Conservation (phyloP, 1,284 basidiomycete species). For the Trichosporon ovoides region DNA sequence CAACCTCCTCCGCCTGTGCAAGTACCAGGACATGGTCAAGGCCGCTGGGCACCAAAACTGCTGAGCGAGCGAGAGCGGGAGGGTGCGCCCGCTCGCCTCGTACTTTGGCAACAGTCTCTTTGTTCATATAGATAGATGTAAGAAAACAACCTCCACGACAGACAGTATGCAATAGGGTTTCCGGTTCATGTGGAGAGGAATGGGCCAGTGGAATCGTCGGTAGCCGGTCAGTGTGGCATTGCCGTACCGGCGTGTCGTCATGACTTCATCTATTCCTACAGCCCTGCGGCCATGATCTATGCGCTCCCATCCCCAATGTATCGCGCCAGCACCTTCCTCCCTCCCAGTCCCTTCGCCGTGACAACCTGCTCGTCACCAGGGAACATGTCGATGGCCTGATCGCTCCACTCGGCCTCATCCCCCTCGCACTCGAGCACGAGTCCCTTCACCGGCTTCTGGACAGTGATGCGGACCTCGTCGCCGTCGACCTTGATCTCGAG, state of each 20-base stretch:
- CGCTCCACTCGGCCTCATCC: constrained; percentile 62
- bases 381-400: constrained; percentile 80
- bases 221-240: too few relatives aligned
- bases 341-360: constrained; percentile 59
- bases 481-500: constrained; percentile 57
- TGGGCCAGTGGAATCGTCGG: too few relatives aligned
- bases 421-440: constrained; percentile 70
- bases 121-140: too few relatives aligned
- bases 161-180: too few relatives aligned
- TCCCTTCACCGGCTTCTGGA: constrained; percentile 72
- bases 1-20: constrained; percentile 73
- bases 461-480: constrained; percentile 59
- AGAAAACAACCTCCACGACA: too few relatives aligned
- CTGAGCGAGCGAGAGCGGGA: background rate
- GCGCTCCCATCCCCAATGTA: constrained; percentile 18
- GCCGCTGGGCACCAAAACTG: background rate
- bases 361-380: constrained; percentile 70
- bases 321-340: constrained; percentile 60
- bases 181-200: too few relatives aligned
- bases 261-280: too few relatives aligned
- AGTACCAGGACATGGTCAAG: constrained; percentile 56
- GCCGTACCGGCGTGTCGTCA: too few relatives aligned
- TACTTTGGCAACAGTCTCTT: too few relatives aligned
- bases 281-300: too few relatives aligned
- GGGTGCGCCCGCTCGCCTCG: too few relatives aligned